phyloP scores from a whole-genome alignment of 1,284 basidiomycete species.

The Xerocomus nothofagi region DNA sequence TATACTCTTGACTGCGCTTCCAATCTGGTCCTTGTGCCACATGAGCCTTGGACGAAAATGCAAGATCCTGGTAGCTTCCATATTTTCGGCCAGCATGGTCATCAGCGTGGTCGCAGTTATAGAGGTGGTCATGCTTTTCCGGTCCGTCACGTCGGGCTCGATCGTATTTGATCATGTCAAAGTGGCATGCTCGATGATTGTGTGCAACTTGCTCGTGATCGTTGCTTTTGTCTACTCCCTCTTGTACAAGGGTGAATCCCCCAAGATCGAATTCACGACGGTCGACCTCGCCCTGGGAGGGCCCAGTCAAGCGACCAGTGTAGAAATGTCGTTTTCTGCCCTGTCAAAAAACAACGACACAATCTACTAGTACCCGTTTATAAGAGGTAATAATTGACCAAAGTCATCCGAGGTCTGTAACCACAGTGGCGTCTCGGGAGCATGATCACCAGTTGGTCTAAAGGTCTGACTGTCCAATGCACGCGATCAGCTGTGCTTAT shows the following conservation, averaged over 20 bases:
- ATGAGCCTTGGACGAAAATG: conserved; percentile 13
- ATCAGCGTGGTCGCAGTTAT: conserved; percentile 23
- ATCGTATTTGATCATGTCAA: conserved; percentile 29
- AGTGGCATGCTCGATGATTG: conserved; percentile 26
- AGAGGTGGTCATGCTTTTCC: conserved; percentile 9
- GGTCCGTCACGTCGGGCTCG: conserved; percentile 9
- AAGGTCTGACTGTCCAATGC: background rate
- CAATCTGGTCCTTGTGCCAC: conserved; percentile 16
- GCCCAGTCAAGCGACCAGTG: conserved; percentile 5
- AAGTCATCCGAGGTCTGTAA: background rate
- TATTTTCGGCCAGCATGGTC: conserved; percentile 27
- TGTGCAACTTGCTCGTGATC: conserved; percentile 33
- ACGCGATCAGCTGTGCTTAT: too few relatives aligned
- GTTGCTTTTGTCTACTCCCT: conserved; percentile 25
- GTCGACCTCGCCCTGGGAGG: conserved; percentile 8
- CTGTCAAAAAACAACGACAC: background rate
- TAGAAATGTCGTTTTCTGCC: background rate
- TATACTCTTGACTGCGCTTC: conserved; percentile 15
- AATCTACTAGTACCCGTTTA: too few relatives aligned
- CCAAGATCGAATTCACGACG: conserved; percentile 13
- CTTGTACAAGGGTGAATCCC: background rate
- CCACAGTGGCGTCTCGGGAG: background rate
- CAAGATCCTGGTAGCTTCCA: conserved; percentile 16
- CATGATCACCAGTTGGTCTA: too few relatives aligned
- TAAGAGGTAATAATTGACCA: too few relatives aligned